Base-by-base conservation (phyloP, 208 protist species). In the Trypanosoma grayi region DNA sequence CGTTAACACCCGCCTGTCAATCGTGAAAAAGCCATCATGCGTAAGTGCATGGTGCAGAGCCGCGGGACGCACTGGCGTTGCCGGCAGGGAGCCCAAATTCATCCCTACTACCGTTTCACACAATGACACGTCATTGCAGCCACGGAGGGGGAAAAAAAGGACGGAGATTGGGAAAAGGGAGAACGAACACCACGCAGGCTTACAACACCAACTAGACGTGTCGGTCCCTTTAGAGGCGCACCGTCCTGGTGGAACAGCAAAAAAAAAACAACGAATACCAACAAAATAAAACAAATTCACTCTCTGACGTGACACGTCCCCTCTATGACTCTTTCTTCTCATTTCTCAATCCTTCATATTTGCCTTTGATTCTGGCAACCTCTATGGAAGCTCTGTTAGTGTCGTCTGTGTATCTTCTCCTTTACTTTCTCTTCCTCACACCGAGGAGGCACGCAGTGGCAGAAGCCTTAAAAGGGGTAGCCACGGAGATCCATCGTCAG, bases 401-500 rank as follows among this genome's bases (percentile, higher is more conserved):
- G 47, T 61, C 39, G 20, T 43, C 39, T 43, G 20, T 43, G 39
- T 43, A 43, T 5, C 20, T 43, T 43, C 5, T 43, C 39, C 39
- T n/a, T 47, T 10, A 7, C 13, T 39, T 39, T 39, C 13, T 53
- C 25, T 34, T n/a, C 28, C 7, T 24, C 33, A 28, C 28, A 43
- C 39, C 10, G 16, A 5, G 5, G 5, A 43, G 2, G 39, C 30
- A 39, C 28, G 28, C 25, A 5, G 43, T 22, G 55, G 0, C 2
- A 51, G 18, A 28, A 30, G 28, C 1, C 51, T 63, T 82, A 90
- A 68, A 87, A 92, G 2, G 84, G 66, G 59, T 89, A 97, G 14
- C 80, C 68, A 20, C 76, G 78, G 31, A 98, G 85, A 75, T 98
- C 94, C 68, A 97, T 78, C 8, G 92, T 95, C 30, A 97, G 56